phyloP scores from a whole-genome alignment of 257 asterid species.

The Datura wrightii region DNA sequence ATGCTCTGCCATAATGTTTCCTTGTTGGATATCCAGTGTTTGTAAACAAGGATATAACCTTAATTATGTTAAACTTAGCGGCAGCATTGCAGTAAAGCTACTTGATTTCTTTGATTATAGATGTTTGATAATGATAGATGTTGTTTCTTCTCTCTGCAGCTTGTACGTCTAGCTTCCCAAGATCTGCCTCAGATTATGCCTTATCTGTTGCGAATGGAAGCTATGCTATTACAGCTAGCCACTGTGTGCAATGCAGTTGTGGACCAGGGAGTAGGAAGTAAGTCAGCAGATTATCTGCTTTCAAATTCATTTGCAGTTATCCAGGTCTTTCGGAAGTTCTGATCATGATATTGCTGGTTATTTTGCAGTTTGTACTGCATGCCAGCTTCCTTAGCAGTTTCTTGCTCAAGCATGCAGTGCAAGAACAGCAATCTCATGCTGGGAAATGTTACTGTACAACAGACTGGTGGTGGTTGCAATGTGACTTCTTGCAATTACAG shows the following conservation, averaged over 20 bases:
- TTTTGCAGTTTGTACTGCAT: conserved; percentile 78
- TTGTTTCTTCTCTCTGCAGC: conserved; percentile 55
- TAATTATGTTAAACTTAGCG: background rate
- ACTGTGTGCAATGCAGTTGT: conserved; percentile 97
- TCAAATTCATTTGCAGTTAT: background rate
- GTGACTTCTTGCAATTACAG: conserved; percentile 88
- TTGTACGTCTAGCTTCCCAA: conserved; percentile 85
- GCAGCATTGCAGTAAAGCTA: background rate
- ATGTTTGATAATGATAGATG: conserved; percentile 10
- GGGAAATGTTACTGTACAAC: conserved; percentile 81
- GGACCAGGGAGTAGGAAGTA: conserved; percentile 92
- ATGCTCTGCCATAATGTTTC: background rate
- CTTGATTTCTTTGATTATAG: background rate
- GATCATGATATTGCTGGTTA: conserved; percentile 16
- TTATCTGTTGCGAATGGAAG: conserved; percentile 93
- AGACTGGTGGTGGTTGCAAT: conserved; percentile 85
- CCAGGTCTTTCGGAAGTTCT: background rate
- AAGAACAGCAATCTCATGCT: conserved; percentile 79
- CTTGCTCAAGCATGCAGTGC: conserved; percentile 99
- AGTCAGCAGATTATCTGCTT: conserved; percentile 39
- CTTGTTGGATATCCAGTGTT: background rate
- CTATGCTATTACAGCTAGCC: conserved; percentile 85
- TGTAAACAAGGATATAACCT: background rate
- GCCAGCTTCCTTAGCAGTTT: conserved; percentile 96
- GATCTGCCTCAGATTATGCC: conserved; percentile 67